Evolutionary conservation across 768 basidiomycete species (phyloP).

Genomic region (Suillus ampliporus): DNA sequence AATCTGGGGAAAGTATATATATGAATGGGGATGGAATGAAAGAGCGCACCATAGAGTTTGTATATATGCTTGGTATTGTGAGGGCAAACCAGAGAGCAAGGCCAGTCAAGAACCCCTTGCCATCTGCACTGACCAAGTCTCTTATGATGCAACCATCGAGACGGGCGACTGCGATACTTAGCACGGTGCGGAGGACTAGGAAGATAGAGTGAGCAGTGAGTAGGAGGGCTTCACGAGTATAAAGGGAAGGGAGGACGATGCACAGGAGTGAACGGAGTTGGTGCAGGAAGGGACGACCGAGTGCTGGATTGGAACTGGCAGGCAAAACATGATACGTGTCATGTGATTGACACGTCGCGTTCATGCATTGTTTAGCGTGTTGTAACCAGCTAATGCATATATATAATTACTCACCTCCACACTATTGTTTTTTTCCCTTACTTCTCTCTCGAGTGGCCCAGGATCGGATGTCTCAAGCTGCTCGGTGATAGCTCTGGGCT

Average conservation of each 20-base stretch:
- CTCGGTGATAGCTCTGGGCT: too few relatives aligned
- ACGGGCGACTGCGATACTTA: conserved; percentile 87
- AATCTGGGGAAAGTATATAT: conserved; percentile 64
- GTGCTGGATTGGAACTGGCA: conserved; percentile 34
- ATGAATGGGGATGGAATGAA: background rate
- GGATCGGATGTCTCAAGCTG: too few relatives aligned
- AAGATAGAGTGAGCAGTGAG: conserved; percentile 83
- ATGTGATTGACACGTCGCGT: too few relatives aligned
- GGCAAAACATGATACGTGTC: too few relatives aligned
- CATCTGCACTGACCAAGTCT: conserved; percentile 88
- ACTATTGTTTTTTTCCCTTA: too few relatives aligned
- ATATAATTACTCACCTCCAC: too few relatives aligned
- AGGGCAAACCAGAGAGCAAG: conserved; percentile 88
- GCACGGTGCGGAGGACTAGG: conserved; percentile 82
- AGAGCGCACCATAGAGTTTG: conserved; percentile 84
- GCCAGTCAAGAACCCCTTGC: conserved; percentile 80
- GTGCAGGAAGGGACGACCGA: conserved; percentile 69
- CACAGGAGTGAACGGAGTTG: conserved; percentile 77
- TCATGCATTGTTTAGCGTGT: too few relatives aligned
- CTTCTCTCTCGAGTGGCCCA: too few relatives aligned
- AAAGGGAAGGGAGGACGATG: conserved; percentile 68
- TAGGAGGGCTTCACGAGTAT: conserved; percentile 73
- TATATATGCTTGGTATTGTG: conserved; percentile 92
- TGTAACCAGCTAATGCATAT: too few relatives aligned
- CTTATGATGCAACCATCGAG: conserved; percentile 90